phyloP scores from a whole-genome alignment of 192 early-diverging fungal species.

The Gorgonomyces haynaldii region DNA sequence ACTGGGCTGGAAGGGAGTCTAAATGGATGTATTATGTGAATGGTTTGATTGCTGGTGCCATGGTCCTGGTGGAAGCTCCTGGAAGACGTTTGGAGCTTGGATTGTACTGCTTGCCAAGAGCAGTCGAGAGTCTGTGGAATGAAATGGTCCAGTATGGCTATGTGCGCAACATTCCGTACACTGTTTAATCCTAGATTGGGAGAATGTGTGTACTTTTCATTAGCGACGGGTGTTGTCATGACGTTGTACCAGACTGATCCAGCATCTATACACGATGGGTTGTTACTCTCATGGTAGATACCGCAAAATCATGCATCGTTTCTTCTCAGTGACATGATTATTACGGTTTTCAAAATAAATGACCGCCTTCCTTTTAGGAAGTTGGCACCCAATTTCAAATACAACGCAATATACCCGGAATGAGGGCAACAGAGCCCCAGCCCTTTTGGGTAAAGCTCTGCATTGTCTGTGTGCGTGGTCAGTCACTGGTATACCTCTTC shows the following conservation, averaged over 20 bases:
- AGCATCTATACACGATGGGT: constrained; percentile 51
- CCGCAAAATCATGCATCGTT: constrained; percentile 61
- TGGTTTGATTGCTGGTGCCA: constrained; percentile 50
- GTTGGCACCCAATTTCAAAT: no score
- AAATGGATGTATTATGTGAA: constrained; percentile 33
- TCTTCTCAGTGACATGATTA: no score
- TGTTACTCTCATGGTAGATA: constrained; percentile 27
- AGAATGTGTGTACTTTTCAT: constrained; percentile 60
- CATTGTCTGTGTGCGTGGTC: no score
- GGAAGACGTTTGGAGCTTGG: constrained; percentile 56
- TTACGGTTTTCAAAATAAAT: no score
- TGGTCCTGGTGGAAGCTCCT: constrained; percentile 49
- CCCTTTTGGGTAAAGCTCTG: no score
- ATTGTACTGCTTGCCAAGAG: constrained; percentile 73
- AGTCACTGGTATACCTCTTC: no score
- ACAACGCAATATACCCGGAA: no score
- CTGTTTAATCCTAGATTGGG: constrained; percentile 24
- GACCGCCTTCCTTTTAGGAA: no score
- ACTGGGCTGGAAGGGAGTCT: constrained; percentile 1
- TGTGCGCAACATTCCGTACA: constrained; percentile 41
- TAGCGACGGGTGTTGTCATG: constrained; percentile 68
- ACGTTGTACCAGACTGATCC: constrained; percentile 70
- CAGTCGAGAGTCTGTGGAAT: constrained; percentile 61
- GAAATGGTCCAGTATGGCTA: constrained; percentile 41
- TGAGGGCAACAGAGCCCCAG: no score